Conservation (phyloP, 75 land plant genomes). For the Sequoiadendron giganteum region DNA sequence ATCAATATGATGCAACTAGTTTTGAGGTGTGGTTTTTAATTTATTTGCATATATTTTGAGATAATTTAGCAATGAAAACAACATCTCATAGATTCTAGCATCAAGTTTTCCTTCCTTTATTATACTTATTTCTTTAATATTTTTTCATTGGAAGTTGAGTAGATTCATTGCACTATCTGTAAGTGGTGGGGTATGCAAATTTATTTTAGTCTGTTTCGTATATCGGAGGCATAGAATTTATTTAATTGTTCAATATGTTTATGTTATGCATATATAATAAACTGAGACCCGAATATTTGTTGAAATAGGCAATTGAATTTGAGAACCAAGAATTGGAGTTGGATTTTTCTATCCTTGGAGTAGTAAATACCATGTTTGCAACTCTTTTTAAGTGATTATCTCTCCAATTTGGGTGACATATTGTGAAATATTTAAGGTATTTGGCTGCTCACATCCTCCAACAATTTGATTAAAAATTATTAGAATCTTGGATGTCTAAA, state of each 20-base stretch:
- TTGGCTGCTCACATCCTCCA: neutral
- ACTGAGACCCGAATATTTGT: neutral
- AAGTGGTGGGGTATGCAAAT: neutral
- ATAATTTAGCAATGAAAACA: neutral
- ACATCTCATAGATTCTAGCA: neutral
- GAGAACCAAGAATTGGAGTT: slow-evolving; percentile 79
- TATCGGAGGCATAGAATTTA: neutral
- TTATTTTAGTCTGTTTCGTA: neutral
- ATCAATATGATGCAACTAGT: slow-evolving; percentile 77
- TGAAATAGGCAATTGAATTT: slow-evolving; percentile 62
- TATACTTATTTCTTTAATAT: neutral
- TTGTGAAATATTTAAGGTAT: neutral
- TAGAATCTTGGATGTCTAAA: neutral
- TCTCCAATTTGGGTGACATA: neutral
- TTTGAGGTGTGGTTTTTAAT: slow-evolving; percentile 59
- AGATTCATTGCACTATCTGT: neutral
- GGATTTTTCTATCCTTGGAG: slow-evolving; percentile 80
- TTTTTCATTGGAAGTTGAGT: neutral
- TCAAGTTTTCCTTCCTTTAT: neutral
- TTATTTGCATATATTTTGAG: neutral
- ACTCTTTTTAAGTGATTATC: slow-evolving; percentile 72
- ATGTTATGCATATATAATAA: neutral
- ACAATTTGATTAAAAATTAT: neutral
- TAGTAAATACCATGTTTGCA: slow-evolving; percentile 89
- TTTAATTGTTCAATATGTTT: neutral